Evolutionary conservation across 2,329 filamentous ascomycete species (phyloP), one percentile per base, ranked within the genome.

Genomic region (Aspergillus persii): DNA sequence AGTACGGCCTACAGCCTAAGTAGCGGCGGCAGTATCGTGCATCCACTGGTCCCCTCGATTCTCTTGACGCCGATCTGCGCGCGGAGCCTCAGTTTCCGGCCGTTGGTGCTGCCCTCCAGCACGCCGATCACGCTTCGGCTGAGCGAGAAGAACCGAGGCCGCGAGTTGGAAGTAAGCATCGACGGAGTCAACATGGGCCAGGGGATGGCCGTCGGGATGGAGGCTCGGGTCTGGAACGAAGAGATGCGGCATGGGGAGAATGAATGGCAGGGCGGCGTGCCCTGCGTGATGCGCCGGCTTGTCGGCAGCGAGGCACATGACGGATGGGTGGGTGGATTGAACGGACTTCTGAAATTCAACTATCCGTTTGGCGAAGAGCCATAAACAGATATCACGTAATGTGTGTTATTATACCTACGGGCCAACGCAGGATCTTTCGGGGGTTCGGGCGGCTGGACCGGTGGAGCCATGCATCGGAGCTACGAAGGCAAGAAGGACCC

Each of bases 1-100:
- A 96, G 91, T 46, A 99, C 95, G 0, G 95, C 95, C 0, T 99
- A 99, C 79, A 95, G 90, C 60, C 83, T 99, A n/a, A 95, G 90
- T 64, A 90, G 89, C 2, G 95, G 95, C 3, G 95, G 95, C 1
- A 91, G 89, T 67, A 98, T 99, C 66, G 90, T 98, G 46, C 95
- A 99, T 73, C 95, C 95, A 0, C 83, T 97, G 2, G 94, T 98
- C 2, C 89, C 91, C 41, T 91, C 91, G 1, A 83, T 98, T 12
- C 85, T 97, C 29, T 85, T 99, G 58, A 99, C 95, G 0, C 93
- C 95, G 27, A 97, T 99, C 70, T 97, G 93, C 72, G 91, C 95
- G 0, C 87, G 95, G 59, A 96, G 91, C 68, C 83, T 99, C 6
- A 95, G 90, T 61, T 99, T 99, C 78, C 86, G 95, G 3, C 95